A percentile compares a stretch with the other conserved stretches of the same genome.
Conservation (phyloP, 148 eudicot species). For the Chenopodium formosanum region DNA sequence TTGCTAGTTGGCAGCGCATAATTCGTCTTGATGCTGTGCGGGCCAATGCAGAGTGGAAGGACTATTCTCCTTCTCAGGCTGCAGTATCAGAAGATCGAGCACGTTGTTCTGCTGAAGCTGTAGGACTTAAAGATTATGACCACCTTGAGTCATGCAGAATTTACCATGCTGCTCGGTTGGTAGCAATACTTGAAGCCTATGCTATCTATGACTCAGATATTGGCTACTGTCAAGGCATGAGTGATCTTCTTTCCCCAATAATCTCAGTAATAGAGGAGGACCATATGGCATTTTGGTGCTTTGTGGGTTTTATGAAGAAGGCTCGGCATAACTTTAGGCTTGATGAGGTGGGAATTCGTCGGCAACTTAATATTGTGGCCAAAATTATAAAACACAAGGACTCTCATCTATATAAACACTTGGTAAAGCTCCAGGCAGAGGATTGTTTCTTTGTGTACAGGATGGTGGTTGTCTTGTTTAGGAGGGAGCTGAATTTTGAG, state of each 20-base stretch:
- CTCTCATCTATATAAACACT: constrained; percentile 83
- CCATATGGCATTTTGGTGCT: constrained; percentile 96
- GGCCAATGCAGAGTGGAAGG: constrained; percentile 82
- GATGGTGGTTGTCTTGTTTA: constrained; percentile 95
- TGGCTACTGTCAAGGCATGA: constrained; percentile 98
- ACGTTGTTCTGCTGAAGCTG: constrained; percentile 61
- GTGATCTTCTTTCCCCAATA: constrained; percentile 94
- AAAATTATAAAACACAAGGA: constrained; percentile 86
- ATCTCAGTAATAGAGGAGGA: constrained; percentile 76
- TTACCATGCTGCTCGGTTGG: constrained; percentile 90
- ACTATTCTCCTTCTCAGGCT: constrained; percentile 63
- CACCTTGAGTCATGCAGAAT: constrained; percentile 72
- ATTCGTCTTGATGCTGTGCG: constrained; percentile 92
- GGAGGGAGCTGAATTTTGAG: constrained; percentile 83
- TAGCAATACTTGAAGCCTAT: constrained; percentile 93
- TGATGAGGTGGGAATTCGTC: constrained; percentile 86
- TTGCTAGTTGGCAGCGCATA: constrained; percentile 89
- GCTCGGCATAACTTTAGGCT: constrained; percentile 96
- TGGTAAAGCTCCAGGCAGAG: constrained; percentile 91
- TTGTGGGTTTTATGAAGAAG: constrained; percentile 94
- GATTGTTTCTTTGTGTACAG: constrained; percentile 97
- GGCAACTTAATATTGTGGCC: constrained; percentile 75
- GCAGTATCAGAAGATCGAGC: constrained; percentile 65
- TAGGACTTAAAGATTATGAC: constrained; percentile 79
- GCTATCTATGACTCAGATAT: constrained; percentile 89